Base-by-base conservation (phyloP, 2,329 filamentous ascomycete species). In the Cryphonectria japonica region DNA sequence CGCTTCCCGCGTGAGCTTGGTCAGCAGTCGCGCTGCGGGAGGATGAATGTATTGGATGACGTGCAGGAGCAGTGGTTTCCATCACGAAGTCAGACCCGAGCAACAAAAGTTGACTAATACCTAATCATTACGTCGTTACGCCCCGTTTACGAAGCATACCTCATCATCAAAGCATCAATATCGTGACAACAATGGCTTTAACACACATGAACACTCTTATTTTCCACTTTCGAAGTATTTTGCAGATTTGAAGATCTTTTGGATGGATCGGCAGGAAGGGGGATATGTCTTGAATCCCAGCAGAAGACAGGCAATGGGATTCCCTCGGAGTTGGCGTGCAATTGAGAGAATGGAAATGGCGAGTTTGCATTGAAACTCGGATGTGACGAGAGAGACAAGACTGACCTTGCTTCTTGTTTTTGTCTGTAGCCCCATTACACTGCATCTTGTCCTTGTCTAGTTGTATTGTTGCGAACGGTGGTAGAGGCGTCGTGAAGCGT, bases 101-200 rank as follows among this genome's bases (percentile, higher is more conserved):
- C 61, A 43, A 41, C 22, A 29, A 22, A 29, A 13, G 29, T 43
- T 64, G 61, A 32, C 32, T 64, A 64, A 64, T 64, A 29, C n/a
- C 39, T 64, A 64, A 64, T 64, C 26, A 29, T 64, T 26, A 64
- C 59, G 59, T 61, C 29, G 32, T 43, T 39, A 64, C 61, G 61
- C 61, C 39, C 37, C 39, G 61, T 43, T 43, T 64, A 64, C 39
- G 61, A 64, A 43, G 11, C 37, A 46, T n/a, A 64, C 14, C 37
- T 14, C 8, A 64, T 26, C 39, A 46, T 64, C 61, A 11, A 26
- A 46, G 1, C 39, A 46, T 46, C 61, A 9, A 41, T 61, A n/a
- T 39, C 34, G 37, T 43, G 41, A 13, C 61, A 39, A 19, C n/a
- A 41, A 14, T 64, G 7, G 39, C 61, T 32, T 63, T 43, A 7